Base-by-base conservation (phyloP, 2,329 filamentous ascomycete genomes). In the Alternaria metachromatica region DNA sequence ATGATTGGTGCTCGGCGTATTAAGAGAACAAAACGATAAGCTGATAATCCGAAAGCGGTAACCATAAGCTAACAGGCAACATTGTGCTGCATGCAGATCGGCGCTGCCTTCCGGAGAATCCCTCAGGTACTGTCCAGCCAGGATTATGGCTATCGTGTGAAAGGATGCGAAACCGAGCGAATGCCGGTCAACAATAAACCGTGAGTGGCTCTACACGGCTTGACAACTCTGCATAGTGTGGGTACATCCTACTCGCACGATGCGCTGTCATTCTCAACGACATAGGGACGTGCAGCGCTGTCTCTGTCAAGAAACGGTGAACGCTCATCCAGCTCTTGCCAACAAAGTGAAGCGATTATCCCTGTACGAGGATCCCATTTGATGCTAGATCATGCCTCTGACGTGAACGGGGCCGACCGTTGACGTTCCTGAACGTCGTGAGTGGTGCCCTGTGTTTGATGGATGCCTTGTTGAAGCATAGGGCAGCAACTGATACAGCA, bases 241-340 rank as follows among this genome's bases (percentile, higher is more conserved):
- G 58, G 49, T 53, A 56, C 43, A 26, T 44, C 26, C 28, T 20
- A 20, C 37, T 37, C 46, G 37, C 37, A 49, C 49, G 59, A 61
- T 62, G 62, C 49, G 55, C 49, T 58, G 59, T 67, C 53, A 57
- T n/a, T 23, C 43, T 48, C 56, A 57, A 60, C 55, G 46, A 37
- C 26, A 55, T 26, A 55, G 53, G 41, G 56, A 20, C 45, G n/a
- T 60, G 46, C 61, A 48, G 26, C 37, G 37, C 37, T n/a, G 37
- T 41, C 15, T 58, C 56, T 59, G 48, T 53, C 57, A 50, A 10
- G 13, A 54, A 64, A 57, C 55, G 55, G 55, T 49, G 53, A 54
- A 56, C 51, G 55, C 50, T 59, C 50, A 28, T 55, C 43, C 13
- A 28, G 28, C 43, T 56, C 60, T 44, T 56, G 55, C 43, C 50